Evolutionary conservation across 116 monocot genomes (phyloP).

Genomic region (Dioscorea cayenensis): DNA sequence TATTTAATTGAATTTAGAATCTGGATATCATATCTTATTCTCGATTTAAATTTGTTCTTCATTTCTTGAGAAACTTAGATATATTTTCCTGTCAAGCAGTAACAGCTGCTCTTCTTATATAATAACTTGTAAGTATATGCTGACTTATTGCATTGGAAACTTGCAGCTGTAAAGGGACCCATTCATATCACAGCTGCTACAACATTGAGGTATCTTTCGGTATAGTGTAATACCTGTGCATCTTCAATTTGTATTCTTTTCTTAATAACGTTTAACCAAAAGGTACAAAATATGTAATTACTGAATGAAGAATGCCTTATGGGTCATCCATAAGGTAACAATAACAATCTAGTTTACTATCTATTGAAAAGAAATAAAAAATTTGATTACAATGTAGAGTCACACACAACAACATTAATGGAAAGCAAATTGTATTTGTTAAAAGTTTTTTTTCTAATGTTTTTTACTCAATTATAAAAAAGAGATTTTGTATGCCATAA

Average conservation of each 20-base stretch:
- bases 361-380: not conserved
- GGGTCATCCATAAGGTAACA: not conserved
- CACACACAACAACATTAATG: not conserved
- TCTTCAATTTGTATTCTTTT: not conserved
- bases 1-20: no score
- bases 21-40: no score
- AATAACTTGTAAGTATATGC: no score
- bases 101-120: no score
- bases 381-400: no score
- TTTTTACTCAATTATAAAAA: no score
- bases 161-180: not conserved
- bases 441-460: no score
- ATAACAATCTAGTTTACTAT: not conserved
- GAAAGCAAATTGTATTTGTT: no score
- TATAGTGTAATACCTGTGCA: not conserved
- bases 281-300: not conserved
- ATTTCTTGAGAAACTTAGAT: no score
- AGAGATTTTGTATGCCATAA: no score
- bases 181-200: conserved; percentile 1
- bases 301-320: not conserved
- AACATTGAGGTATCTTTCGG: not conserved
- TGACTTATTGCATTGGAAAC: not conserved
- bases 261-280: not conserved
- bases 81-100: no score
- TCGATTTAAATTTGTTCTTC: no score